phyloP scores from a whole-genome alignment of 257 asterid genomes.

The Scutellaria baicalensis region DNA sequence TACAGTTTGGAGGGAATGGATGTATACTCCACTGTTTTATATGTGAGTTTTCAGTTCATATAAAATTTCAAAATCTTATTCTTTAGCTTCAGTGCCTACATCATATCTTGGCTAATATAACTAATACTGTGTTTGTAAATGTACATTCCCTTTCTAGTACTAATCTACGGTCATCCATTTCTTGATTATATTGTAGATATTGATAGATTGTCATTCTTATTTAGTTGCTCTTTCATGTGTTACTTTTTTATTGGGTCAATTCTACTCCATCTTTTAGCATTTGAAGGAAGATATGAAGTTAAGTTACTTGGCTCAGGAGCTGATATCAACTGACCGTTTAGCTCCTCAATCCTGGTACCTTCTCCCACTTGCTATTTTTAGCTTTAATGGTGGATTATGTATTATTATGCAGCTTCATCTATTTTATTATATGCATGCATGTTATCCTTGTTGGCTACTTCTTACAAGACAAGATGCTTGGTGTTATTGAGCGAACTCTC shows the following conservation, averaged over 20 bases:
- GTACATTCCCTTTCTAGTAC: too few species aligned
- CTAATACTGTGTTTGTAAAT: background rate
- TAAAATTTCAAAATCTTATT: slow-evolving; percentile 6
- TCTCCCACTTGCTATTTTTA: background rate
- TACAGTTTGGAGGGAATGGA: slow-evolving; percentile 95
- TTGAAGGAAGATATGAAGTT: slow-evolving; percentile 97
- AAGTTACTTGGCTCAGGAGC: slow-evolving; percentile 97
- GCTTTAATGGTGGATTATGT: background rate
- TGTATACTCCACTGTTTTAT: slow-evolving; percentile 80
- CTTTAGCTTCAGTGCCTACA: background rate
- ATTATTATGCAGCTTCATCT: background rate
- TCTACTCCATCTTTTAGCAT: slow-evolving; percentile 48
- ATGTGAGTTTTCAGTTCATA: slow-evolving; percentile 50
- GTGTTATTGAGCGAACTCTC: background rate
- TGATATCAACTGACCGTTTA: slow-evolving; percentile 87
- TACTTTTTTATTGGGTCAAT: slow-evolving; percentile 14
- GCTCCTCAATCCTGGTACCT: slow-evolving; percentile 95
- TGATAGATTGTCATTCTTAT: background rate
- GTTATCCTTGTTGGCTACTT: background rate
- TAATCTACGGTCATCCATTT: too few species aligned
- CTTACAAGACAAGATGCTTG: background rate
- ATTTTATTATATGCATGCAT: background rate
- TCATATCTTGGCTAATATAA: slow-evolving; percentile 4
- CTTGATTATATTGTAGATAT: background rate
- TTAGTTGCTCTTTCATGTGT: slow-evolving; percentile 5